Percentiles rank a stretch among this genome's conserved stretches.
phyloP scores from a whole-genome alignment of 352 stramenopile species.

The Pythium periplocum region DNA sequence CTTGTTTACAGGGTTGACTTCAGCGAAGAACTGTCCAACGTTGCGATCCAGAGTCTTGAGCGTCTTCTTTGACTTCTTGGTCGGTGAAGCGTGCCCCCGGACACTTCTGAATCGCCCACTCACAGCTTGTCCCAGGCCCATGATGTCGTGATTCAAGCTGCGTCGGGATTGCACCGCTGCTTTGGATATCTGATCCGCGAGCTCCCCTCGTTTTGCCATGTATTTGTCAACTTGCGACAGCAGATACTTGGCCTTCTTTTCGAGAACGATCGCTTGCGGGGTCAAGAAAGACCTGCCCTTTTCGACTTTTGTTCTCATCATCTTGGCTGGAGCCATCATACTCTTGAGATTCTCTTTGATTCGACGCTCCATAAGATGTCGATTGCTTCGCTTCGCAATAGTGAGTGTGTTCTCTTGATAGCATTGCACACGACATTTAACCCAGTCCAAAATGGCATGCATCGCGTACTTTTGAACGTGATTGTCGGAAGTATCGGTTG shows the following conservation, averaged over 20 bases:
- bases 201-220: slow-evolving; percentile 12
- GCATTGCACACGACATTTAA: slow-evolving; percentile 25
- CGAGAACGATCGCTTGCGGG: slow-evolving; percentile 37
- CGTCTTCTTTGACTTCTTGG: slow-evolving; percentile 3
- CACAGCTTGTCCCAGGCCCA: neutral
- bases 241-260: slow-evolving; percentile 64
- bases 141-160: neutral
- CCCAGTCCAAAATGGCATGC: slow-evolving; percentile 59
- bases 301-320: neutral
- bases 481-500: slow-evolving; percentile 25
- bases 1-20: slow-evolving; percentile 57
- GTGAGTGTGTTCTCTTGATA: slow-evolving; percentile 38
- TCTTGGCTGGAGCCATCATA: slow-evolving; percentile 18
- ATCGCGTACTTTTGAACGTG: slow-evolving; percentile 50
- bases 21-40: slow-evolving; percentile 40
- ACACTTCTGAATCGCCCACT: too few species aligned
- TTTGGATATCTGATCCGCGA: neutral
- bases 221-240: slow-evolving; percentile 40
- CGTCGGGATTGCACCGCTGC: neutral
- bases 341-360: slow-evolving; percentile 23
- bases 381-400: slow-evolving; percentile 39
- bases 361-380: slow-evolving; percentile 18
- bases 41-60: slow-evolving; percentile 23
- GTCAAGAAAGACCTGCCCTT: slow-evolving; percentile 17
- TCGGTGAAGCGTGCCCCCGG: too few species aligned